Evolutionary conservation across 148 eudicot species (phyloP), one percentile per base, ranked within the genome.

Genomic region (Camellia lanceoleosa): DNA sequence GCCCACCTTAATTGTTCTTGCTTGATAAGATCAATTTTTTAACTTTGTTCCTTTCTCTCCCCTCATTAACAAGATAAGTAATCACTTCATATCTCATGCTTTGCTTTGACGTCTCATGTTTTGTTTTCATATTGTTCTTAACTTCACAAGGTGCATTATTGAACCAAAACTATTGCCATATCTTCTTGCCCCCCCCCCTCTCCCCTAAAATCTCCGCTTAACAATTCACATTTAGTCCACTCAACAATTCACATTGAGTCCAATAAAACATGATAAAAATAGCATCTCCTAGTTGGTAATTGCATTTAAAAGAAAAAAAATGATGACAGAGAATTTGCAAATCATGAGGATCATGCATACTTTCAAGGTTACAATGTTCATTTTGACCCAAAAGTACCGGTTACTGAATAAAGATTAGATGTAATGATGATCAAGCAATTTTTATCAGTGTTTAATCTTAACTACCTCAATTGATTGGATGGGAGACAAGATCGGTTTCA

Each of bases 1-100:
- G 75, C 61, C 16, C 44, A 72, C 14, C 75, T 72, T 72, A 72
- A 51, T 72, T 13, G 47, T 72, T 47, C 74, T 70, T 70, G 38
- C 74, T 72, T 72, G 61, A 52, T 71, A n/a, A 49, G 74, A 18
- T 38, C 58, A 20, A 52, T 18, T 51, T 70, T 9, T n/a, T 19
- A 6, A 44, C 0, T 70, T 23, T 23, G 75, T 54, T 54, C 42
- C 44, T 72, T 10, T 52, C 43, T 13, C 42, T 54, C 4, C 75
- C 11, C 3, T 7, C 56, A 54, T 54, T 52, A 47, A 13, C 19
- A 52, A 72, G 44, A n/a, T 52, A 71, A 71, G 55, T 56, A 72
- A 30, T 52, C 44, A 71, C 54, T 20, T 52, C 14, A 38, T 58
- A 19, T 71, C 75, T 20, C 41, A 18, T 52, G 60, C 60, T 72